Base-by-base conservation (phyloP, 305 asterid genomes). In the Stenogyne calaminthoides region DNA sequence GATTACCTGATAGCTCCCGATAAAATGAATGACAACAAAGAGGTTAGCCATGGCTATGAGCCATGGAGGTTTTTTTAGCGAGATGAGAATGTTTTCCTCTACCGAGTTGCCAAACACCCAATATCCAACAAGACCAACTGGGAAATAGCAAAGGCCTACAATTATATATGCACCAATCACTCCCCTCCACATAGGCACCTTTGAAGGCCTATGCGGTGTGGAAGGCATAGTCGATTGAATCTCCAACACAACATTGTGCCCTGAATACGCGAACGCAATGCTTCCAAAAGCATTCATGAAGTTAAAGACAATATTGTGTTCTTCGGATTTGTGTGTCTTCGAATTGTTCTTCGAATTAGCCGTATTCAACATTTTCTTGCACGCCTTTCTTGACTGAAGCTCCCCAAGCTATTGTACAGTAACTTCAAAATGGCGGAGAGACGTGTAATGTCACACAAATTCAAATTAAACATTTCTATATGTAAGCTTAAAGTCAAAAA, bases 101-200 rank as follows among this genome's bases (percentile, higher is more conserved):
- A 85, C 81, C 0, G 12, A 0, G 27, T 83, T 85, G 4, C 92
- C 92, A 16, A 80, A 87, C 3, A 60, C 60, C 79, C 74, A 64
- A 55, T 75, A 87, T 14, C 88, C 91, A 0, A 85, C 20, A 0
- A 88, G 7, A 32, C 86, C 93, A 14, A 85, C 90, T 0, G 89
- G 93, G 77, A 88, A 75, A 68, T 88, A 88, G 66, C 90, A 88
- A 16, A 84, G 0, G 6, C 88, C 90, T 12, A 85, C 76, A 11
- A 84, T 40, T 0, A 84, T 66, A 27, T 87, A 87, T 8, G 89
- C 87, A 10, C 70, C 81, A 0, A 87, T 40, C 4, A 84, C 90
- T 12, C 93, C 93, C 59, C 8, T 88, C 93, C 90, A 85, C 93
- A 88, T 88, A 0, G 88, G 86, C 58, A n/a, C 37, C 76, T 74